A percentile compares a stretch with the other conserved stretches of the same genome.
These are phyloP conservation scores for Cyamopsis tetragonoloba DNA, from an alignment of 306 rosid genomes.

Conservation along the genomic window DNA sequence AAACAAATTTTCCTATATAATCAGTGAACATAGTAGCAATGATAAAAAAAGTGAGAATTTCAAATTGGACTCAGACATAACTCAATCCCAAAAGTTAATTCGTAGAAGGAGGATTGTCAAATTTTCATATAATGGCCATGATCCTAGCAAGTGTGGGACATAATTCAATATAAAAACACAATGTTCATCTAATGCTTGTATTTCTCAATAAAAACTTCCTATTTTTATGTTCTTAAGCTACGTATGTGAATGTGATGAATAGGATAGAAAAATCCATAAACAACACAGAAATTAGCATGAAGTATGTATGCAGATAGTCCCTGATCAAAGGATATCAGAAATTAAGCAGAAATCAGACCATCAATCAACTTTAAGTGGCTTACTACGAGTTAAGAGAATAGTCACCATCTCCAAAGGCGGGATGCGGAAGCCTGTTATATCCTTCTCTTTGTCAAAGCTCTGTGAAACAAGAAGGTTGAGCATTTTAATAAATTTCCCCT, in stretches of 20 bases:
- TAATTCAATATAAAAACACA: no score
- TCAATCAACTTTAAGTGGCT: constrained; percentile 35
- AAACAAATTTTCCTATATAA: background rate
- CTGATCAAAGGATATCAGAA: constrained; percentile 18
- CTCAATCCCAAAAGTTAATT: no score
- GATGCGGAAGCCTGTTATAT: constrained; percentile 50
- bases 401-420: constrained; percentile 92
- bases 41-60: no score
- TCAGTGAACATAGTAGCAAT: background rate
- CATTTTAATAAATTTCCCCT: background rate
- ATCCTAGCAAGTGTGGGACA: no score
- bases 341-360: constrained; percentile 22
- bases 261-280: no score
- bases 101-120: no score
- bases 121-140: no score
- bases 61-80: no score
- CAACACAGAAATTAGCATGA: background rate
- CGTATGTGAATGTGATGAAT: no score
- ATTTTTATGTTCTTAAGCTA: no score
- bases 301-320: constrained; percentile 17
- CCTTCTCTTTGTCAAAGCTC: constrained; percentile 91
- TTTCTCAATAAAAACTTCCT: no score
- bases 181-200: no score
- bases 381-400: constrained; percentile 56
- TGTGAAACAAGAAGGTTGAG: constrained; percentile 36